Percentiles rank a stretch among this genome's conserved stretches.
Conservation (phyloP, 2,329 filamentous ascomycete genomes). For the Nothopassalora personata region DNA sequence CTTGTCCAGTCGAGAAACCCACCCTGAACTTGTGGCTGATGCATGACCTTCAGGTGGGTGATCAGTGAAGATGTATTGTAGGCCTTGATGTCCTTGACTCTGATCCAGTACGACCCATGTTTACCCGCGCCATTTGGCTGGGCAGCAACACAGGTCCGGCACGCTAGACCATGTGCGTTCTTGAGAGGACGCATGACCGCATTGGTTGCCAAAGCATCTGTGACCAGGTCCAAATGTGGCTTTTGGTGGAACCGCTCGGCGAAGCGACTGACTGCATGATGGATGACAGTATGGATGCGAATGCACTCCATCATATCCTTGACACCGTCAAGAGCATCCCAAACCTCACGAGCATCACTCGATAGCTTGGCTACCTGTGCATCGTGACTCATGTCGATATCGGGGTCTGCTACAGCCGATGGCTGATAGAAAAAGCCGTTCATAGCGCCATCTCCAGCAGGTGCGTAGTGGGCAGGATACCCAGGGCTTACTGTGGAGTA, state of each 20-base stretch:
- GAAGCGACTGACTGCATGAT: slow-evolving; percentile 57
- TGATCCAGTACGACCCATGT: slow-evolving; percentile 32
- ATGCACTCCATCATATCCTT: slow-evolving; percentile 58
- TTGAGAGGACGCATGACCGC: slow-evolving; percentile 40
- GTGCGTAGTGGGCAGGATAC: slow-evolving; percentile 1
- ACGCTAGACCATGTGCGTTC: slow-evolving; percentile 41
- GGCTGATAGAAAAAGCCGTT: slow-evolving; percentile 4
- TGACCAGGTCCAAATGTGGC: slow-evolving; percentile 53
- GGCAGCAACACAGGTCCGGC: slow-evolving; percentile 30
- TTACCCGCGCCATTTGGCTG: slow-evolving; percentile 25
- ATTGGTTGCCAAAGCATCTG: slow-evolving; percentile 40
- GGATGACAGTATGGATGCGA: slow-evolving; percentile 55
- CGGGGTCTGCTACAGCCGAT: not conserved
- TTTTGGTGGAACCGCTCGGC: slow-evolving; percentile 52
- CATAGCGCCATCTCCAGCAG: not conserved
- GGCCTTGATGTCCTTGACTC: slow-evolving; percentile 36
- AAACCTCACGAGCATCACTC: slow-evolving; percentile 55
- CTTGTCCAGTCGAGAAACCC: slow-evolving; percentile 50
- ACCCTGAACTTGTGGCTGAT: slow-evolving; percentile 35
- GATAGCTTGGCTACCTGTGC: slow-evolving; percentile 37
- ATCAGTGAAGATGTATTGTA: slow-evolving; percentile 51
- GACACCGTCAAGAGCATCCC: slow-evolving; percentile 56
- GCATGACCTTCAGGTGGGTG: slow-evolving; percentile 56
- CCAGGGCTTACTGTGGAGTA: not conserved
- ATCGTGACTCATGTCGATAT: slow-evolving; percentile 8